These are phyloP conservation scores for Scutellaria galericulata DNA, from an alignment of 257 asterid species.

Conservation along the genomic window DNA sequence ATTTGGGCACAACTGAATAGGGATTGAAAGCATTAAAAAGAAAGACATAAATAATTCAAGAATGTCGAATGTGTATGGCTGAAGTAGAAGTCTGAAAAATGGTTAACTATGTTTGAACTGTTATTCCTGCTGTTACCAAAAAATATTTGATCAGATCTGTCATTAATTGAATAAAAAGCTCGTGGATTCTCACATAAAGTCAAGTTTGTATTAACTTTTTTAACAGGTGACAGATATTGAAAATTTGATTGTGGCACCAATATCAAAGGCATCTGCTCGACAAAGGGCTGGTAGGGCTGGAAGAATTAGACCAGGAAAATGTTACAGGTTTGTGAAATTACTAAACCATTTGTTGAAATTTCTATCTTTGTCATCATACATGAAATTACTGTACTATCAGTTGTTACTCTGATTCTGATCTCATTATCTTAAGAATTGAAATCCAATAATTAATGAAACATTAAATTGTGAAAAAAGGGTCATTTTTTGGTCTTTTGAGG, in stretches of 20 bases:
- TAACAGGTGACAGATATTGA: slow-evolving; percentile 91
- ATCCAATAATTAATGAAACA: background rate
- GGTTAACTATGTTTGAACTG: slow-evolving; percentile 11
- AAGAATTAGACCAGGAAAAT: slow-evolving; percentile 95
- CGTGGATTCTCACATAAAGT: slow-evolving; percentile 11
- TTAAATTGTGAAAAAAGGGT: background rate
- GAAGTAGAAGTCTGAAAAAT: slow-evolving; percentile 10
- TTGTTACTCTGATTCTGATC: slow-evolving; percentile 21
- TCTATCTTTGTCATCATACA: slow-evolving; percentile 15
- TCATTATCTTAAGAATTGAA: background rate
- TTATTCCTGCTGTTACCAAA: background rate
- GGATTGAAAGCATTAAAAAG: background rate
- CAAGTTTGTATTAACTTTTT: slow-evolving; percentile 32
- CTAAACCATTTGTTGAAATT: slow-evolving; percentile 15
- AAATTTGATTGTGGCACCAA: slow-evolving; percentile 87
- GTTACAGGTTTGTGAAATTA: slow-evolving; percentile 70
- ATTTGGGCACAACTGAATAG: slow-evolving; percentile 18
- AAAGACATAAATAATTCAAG: background rate
- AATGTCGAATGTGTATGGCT: background rate
- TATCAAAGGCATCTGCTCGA: slow-evolving; percentile 93
- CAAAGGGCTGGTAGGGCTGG: slow-evolving; percentile 99
- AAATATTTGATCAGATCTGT: slow-evolving; percentile 4
- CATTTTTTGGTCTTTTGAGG: background rate
- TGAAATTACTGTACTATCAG: background rate
- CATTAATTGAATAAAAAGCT: slow-evolving; percentile 16